Evolutionary conservation across 2,329 filamentous ascomycete genomes (phyloP).

Genomic region (Plenodomus biglobosus): DNA sequence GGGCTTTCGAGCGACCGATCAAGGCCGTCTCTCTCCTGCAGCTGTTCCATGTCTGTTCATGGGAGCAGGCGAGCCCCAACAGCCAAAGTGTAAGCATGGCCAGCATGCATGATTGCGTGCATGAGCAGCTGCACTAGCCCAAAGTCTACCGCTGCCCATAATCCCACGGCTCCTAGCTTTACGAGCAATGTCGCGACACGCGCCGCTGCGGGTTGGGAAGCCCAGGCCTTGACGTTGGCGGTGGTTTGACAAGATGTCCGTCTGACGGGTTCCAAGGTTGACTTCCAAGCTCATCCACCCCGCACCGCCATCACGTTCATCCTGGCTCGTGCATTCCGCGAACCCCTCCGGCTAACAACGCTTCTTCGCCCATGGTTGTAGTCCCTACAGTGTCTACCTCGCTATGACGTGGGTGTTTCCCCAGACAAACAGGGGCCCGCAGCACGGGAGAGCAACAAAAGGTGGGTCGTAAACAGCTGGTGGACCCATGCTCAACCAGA

Average conservation of each 20-base stretch:
- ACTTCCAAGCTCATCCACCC: constrained; percentile 25
- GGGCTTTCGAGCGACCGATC: constrained; percentile 3
- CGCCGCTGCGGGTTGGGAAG: constrained; percentile 3
- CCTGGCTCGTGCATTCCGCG: constrained; percentile 13
- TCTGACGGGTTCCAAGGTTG: no score
- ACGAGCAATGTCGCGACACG: constrained; percentile 10
- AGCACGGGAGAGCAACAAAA: neutral
- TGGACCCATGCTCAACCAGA: neutral
- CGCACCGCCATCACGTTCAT: constrained; percentile 14
- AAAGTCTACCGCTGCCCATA: constrained; percentile 21
- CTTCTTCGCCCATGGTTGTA: no score
- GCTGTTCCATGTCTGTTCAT: constrained; percentile 1
- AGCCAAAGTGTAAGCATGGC: neutral
- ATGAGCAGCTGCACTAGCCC: constrained; percentile 13
- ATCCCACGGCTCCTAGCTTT: constrained; percentile 6
- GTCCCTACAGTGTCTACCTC: constrained; percentile 12
- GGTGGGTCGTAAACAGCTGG: neutral
- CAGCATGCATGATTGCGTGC: constrained; percentile 22
- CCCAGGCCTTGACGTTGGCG: constrained; percentile 4
- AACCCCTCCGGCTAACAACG: constrained; percentile 5
- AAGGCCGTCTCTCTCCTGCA: constrained; percentile 5
- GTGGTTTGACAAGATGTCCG: constrained; percentile 13
- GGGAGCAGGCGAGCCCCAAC: constrained; percentile 2
- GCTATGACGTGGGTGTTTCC: constrained; percentile 1
- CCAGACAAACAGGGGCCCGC: neutral